phyloP scores from a whole-genome alignment of 306 rosid species.

The Comarum palustre region DNA sequence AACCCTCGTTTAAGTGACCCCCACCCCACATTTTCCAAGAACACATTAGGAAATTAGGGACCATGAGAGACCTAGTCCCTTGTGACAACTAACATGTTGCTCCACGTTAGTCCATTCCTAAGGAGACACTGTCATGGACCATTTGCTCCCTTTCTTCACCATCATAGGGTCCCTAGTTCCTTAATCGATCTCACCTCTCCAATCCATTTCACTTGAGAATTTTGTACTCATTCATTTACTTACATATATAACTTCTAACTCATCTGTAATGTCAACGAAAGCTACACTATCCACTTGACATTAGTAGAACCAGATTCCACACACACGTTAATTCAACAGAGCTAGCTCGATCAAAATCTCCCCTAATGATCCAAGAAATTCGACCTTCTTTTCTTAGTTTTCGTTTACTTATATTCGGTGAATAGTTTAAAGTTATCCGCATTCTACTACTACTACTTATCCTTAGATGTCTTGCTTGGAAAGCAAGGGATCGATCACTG shows the following conservation, averaged over 20 bases:
- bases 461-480: neutral
- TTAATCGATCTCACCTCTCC: neutral
- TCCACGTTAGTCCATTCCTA: conserved; percentile 60
- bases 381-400: neutral
- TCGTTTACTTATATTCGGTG: too few relatives aligned
- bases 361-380: neutral
- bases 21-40: conserved; percentile 34
- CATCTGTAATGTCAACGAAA: conserved; percentile 17
- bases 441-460: neutral
- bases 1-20: conserved; percentile 55
- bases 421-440: conserved; percentile 10
- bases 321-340: neutral
- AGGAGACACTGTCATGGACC: conserved; percentile 63
- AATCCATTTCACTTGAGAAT: neutral
- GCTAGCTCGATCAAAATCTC: neutral
- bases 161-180: conserved; percentile 41
- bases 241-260: neutral
- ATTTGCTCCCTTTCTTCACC: conserved; percentile 47
- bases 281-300: conserved; percentile 13
- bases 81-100: conserved; percentile 74
- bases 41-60: conserved; percentile 40
- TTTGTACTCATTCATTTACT: neutral
- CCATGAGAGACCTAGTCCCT: conserved; percentile 37
- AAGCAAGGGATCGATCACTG: neutral
- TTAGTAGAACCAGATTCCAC: neutral